Evolutionary conservation across 176 grass and related monocot species (phyloP).

Genomic region (Alopecurus myosuroides): DNA sequence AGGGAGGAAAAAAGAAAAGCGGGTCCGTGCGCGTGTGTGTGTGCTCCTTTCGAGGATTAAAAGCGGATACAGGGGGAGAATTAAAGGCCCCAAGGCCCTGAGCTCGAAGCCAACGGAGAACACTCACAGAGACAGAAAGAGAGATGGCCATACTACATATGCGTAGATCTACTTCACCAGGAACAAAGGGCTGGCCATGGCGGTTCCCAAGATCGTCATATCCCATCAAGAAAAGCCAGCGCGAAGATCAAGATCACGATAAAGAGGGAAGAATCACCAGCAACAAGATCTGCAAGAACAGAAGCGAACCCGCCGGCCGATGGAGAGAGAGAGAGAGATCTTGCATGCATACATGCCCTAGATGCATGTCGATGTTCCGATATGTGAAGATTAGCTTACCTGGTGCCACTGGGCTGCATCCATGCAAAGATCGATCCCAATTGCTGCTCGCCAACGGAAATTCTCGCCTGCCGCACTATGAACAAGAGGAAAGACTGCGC

Average conservation of each 20-base stretch:
- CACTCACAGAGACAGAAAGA: constrained; percentile 36
- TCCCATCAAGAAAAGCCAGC: constrained; percentile 16
- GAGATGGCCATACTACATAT: constrained; percentile 18
- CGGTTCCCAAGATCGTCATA: constrained; percentile 30
- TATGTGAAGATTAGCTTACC: constrained; percentile 33
- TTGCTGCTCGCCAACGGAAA: constrained; percentile 1
- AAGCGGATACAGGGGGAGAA: constrained; percentile 56
- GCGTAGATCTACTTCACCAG: constrained; percentile 55
- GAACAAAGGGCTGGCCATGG: constrained; percentile 50
- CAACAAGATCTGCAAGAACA: constrained; percentile 30
- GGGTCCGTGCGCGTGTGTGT: constrained; percentile 53
- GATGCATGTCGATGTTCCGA: background rate
- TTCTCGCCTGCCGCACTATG: background rate
- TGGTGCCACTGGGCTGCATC: constrained; percentile 83
- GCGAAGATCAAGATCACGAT: constrained; percentile 16
- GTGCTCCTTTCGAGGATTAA: constrained; percentile 97
- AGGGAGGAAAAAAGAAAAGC: constrained; percentile 51
- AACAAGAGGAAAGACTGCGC: background rate
- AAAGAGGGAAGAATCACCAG: constrained; percentile 11
- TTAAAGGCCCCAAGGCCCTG: constrained; percentile 52
- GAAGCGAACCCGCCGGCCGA: background rate
- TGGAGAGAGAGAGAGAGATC: constrained; percentile 28
- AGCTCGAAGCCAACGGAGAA: constrained; percentile 66
- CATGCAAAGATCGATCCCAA: constrained; percentile 61
- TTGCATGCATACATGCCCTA: background rate